A percentile compares a stretch with the other conserved stretches of the same genome.
Evolutionary conservation across 2,329 filamentous ascomycete species (phyloP).

Genomic region (Scedosporium apiospermum): DNA sequence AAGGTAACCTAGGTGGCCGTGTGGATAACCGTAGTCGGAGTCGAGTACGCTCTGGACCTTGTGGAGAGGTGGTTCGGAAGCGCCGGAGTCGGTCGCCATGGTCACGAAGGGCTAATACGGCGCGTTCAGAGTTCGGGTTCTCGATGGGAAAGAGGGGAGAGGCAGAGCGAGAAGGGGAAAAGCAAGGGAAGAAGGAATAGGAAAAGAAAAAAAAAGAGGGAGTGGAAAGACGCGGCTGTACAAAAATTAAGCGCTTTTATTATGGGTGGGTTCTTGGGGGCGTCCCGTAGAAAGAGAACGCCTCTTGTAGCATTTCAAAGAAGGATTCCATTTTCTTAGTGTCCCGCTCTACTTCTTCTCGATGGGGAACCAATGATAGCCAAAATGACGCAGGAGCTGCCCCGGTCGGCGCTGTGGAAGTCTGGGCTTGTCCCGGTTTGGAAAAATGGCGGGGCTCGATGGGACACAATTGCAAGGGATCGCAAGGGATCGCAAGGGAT

Average conservation of each 20-base stretch:
- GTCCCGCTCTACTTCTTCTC: neutral
- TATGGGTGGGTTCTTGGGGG: neutral
- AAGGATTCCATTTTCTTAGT: neutral
- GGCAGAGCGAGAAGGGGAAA: neutral
- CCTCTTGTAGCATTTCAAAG: neutral
- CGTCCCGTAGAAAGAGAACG: neutral
- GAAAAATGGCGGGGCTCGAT: neutral
- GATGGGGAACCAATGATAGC: neutral
- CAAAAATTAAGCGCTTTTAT: no score
- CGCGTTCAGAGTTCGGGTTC: neutral
- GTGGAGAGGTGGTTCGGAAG: conserved; percentile 1
- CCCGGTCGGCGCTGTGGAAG: neutral
- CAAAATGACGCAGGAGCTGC: neutral
- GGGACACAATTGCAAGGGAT: neutral
- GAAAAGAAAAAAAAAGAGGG: neutral
- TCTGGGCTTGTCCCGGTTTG: neutral
- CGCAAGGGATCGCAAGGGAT: no score
- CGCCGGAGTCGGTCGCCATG: conserved; percentile 6
- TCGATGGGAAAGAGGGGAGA: neutral
- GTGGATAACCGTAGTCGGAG: conserved; percentile 48
- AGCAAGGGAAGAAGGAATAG: neutral
- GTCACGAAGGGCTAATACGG: neutral
- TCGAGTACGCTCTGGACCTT: conserved; percentile 11
- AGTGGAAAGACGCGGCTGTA: no score
- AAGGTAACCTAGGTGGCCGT: conserved; percentile 74